phyloP scores from a whole-genome alignment of 2,329 filamentous ascomycete genomes.

The Fusarium duplospermum region DNA sequence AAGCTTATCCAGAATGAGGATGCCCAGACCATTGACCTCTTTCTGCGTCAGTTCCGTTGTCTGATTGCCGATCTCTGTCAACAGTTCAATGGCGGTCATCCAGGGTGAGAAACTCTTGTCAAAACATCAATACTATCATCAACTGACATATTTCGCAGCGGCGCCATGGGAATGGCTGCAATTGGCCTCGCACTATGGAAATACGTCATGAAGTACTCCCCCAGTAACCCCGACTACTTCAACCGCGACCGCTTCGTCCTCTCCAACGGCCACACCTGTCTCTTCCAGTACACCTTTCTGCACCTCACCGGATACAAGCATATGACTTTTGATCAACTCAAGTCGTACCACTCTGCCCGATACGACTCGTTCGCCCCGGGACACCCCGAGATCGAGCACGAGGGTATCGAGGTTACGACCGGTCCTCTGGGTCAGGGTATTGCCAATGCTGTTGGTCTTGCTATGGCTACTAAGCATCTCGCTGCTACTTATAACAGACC shows the following conservation, averaged over 20 bases:
- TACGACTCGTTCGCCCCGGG: conserved; percentile 64
- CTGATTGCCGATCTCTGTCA: conserved; percentile 77
- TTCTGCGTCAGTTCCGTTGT: conserved; percentile 69
- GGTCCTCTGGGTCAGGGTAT: conserved; percentile 70
- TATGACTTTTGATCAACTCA: conserved; percentile 68
- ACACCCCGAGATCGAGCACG: conserved; percentile 68
- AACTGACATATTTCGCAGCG: conserved; percentile 32
- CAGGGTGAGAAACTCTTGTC: conserved; percentile 61
- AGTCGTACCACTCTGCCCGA: conserved; percentile 60
- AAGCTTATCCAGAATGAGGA: conserved; percentile 44
- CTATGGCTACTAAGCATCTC: conserved; percentile 67
- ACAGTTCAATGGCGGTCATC: conserved; percentile 77
- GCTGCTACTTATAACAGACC: conserved; percentile 65
- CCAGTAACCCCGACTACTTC: conserved; percentile 66
- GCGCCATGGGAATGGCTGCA: conserved; percentile 70
- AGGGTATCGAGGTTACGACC: conserved; percentile 69
- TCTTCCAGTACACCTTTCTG: conserved; percentile 66
- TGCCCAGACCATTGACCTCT: conserved; percentile 54
- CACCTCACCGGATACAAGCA: conserved; percentile 64
- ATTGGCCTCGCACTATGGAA: conserved; percentile 72
- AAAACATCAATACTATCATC: not conserved
- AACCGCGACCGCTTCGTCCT: conserved; percentile 73
- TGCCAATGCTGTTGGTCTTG: conserved; percentile 70
- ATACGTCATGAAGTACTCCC: conserved; percentile 71
- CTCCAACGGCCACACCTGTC: conserved; percentile 68